Conservation (phyloP, 257 asterid species). For the Penstemon barbatus region DNA sequence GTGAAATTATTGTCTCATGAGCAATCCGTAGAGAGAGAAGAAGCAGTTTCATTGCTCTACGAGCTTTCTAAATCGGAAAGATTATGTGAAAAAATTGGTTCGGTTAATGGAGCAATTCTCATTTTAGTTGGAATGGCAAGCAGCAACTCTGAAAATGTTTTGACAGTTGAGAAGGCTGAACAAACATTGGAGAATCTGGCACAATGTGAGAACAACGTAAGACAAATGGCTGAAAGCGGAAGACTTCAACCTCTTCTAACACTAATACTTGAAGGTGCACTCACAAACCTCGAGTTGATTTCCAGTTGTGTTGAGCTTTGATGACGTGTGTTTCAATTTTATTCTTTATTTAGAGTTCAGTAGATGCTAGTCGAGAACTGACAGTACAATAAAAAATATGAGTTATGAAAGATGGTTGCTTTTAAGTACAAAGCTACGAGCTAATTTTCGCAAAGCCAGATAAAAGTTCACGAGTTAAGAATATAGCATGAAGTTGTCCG, state of each 20-base stretch:
- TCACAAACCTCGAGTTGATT: conserved; percentile 11
- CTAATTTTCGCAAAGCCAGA: no score
- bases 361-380: neutral
- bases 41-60: conserved; percentile 76
- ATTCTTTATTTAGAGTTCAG: conserved; percentile 9
- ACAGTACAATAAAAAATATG: neutral
- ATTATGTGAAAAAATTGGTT: conserved; percentile 81
- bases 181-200: conserved; percentile 77
- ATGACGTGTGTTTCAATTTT: neutral
- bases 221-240: conserved; percentile 92
- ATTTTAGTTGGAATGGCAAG: conserved; percentile 88
- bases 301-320: conserved; percentile 14
- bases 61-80: conserved; percentile 84
- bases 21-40: conserved; percentile 86
- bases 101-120: conserved; percentile 82
- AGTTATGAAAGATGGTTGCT: neutral
- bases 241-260: conserved; percentile 80
- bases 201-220: conserved; percentile 80
- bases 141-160: conserved; percentile 79
- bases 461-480: no score
- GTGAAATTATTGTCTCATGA: conserved; percentile 77
- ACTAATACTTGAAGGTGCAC: conserved; percentile 78
- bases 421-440: no score
- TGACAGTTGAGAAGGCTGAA: conserved; percentile 79
- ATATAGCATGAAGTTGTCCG: no score